Evolutionary conservation across 2,329 filamentous ascomycete genomes (phyloP), one percentile per base, ranked within the genome.

Genomic region (Furcasterigmium sp.): DNA sequence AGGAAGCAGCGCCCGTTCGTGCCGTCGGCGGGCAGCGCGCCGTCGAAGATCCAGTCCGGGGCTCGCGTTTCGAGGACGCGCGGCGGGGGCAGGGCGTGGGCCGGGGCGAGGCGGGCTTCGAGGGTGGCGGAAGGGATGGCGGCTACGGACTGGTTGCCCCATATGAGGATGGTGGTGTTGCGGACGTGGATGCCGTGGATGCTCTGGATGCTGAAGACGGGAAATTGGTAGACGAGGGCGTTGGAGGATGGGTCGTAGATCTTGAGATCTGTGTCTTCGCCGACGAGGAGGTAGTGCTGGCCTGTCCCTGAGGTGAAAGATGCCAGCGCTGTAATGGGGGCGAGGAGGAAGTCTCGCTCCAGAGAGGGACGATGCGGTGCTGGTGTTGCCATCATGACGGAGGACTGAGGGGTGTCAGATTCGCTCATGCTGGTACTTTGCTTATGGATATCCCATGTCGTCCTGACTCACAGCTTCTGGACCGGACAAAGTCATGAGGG

Each of bases 131-230:
- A 42, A 36, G 56, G 46, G 10, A 73, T 62, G 30, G 63, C 61
- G 10, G 67, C 75, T n/a, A 87, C 64, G 2, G 70, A 76, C 14
- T 72, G 69, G 2, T 82, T 84, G 30, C 89, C 89, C 87, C 87
- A 94, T 14, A 84, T 63, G 6, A 91, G 67, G 9, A 81, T 51
- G 34, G 62, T 53, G 8, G 54, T 13, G 20, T 17, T 8, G 15
- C 59, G 41, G 55, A 80, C 62, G n/a, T 70, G 62, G 42, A 91
- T 80, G 3, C 87, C 87, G 60, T 93, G 88, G 40, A 93, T 79
- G 3, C 80, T 69, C 58, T 91, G 86, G n/a, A 72, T 72, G 14
- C 63, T 55, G 55, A 93, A 91, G 23, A 89, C 63, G 19, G 62
- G 61, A 39, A 75, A 56, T 39, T 65, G 64, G 39, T 63, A 67